Evolutionary conservation across 208 protist genomes (phyloP), one percentile per base, ranked within the genome.

Genomic region (Leishmania mexicana): DNA sequence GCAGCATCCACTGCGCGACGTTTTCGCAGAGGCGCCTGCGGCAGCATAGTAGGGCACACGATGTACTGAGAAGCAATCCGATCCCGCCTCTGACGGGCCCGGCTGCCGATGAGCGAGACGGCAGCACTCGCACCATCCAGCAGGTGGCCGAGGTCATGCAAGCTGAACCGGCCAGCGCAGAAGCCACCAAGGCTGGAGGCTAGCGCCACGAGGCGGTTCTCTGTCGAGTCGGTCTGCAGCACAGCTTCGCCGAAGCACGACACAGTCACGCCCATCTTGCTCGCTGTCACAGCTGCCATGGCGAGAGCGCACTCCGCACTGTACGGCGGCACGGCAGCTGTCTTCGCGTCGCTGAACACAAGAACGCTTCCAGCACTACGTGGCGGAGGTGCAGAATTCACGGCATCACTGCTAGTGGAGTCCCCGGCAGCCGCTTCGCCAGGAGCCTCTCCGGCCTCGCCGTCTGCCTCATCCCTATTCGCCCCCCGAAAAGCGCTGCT

Each of bases 241-340:
- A 75, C 81, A 40, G 83, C 82, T 28, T 74, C 80, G 53, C 93
- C 92, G 81, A 96, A 96, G 65, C 89, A 83, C 53, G 86, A 91
- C 42, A 93, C 75, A 31, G 83, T 78, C 21, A 88, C 78, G 57
- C 80, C 68, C 62, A 89, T 79, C 82, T 89, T 82, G 53, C 78
- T 84, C 31, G 85, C 62, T 15, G 85, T 82, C 28, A 91, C 74
- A 24, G 85, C 87, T 2, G 90, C 86, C 45, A 89, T 84, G 38
- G 91, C 89, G 28, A 97, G 86, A 28, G 90, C 88, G 73, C 94
- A 95, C 79, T 97, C 92, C 6, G 90, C 76, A 54, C 80, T 84
- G 79, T 92, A 93, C 15, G 86, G 81, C 47, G 93, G 72, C 11
- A 3, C 60, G 17, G 17, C 47, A 24, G 17, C 40, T 54, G 54